A percentile compares a stretch with the other conserved stretches of the same genome.
Evolutionary conservation across 306 rosid species (phyloP).

Genomic region (Elaeagnus macrophylla): DNA sequence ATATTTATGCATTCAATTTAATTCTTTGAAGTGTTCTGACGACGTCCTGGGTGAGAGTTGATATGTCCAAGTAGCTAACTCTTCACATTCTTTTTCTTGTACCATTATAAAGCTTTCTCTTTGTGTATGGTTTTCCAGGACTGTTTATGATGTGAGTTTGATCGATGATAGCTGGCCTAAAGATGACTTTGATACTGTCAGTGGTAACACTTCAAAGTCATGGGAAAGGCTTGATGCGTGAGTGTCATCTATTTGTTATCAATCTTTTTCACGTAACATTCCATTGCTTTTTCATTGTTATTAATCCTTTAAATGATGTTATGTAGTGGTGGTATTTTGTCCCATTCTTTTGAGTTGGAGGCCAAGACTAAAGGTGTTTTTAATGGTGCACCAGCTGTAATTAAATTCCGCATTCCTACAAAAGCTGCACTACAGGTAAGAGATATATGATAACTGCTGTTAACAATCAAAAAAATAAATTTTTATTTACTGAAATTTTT

Average conservation of each 20-base stretch:
- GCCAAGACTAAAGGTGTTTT: conserved; percentile 63
- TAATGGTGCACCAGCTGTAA: conserved; percentile 62
- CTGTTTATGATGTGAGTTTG: conserved; percentile 84
- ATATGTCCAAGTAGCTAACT: neutral
- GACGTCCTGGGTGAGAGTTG: neutral
- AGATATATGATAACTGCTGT: conserved; percentile 5
- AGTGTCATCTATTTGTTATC: conserved; percentile 21
- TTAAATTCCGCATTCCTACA: conserved; percentile 84
- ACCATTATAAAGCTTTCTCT: neutral
- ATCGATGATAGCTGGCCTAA: conserved; percentile 72
- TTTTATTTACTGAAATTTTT: conserved; percentile 14
- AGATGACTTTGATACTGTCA: conserved; percentile 48
- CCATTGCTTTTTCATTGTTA: conserved; percentile 3
- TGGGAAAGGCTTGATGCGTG: conserved; percentile 99
- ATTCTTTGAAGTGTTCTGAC: neutral
- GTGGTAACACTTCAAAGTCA: conserved; percentile 64
- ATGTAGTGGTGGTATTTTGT: conserved; percentile 64
- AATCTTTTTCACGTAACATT: conserved; percentile 9
- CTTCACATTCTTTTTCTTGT: neutral
- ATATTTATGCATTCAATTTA: neutral
- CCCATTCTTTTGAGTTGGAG: conserved; percentile 87
- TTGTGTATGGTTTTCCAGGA: conserved; percentile 34
- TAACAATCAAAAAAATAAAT: conserved; percentile 1
- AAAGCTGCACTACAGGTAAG: conserved; percentile 79
- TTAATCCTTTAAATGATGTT: neutral